Base-by-base conservation (phyloP, 179 eudicot genomes). In the Amaranthus tricolor region DNA sequence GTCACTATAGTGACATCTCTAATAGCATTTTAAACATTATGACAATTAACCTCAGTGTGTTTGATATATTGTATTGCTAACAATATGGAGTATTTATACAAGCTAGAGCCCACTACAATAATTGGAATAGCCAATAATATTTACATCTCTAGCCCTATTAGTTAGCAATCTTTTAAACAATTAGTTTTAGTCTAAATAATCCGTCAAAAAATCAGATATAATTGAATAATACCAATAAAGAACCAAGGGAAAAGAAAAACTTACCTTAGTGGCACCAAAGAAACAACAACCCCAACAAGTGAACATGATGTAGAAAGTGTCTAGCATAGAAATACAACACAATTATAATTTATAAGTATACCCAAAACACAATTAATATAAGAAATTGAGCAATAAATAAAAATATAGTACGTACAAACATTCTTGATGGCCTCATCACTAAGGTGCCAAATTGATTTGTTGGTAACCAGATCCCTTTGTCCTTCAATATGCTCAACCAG, bases 271-370 rank as follows among this genome's bases (percentile, higher is more conserved):
- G 40, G 98, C 75, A 65, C 98, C 92, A 71, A 91, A 93, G 88
- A 93, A 88, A 72, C 96, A 93, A 76, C 96, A 91, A 60, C 98
- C 96, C 96, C 96, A 93, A 62, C 80, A 76, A 54, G 94, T 91
- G 84, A 91, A 93, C 94, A 93, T 89, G 73, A 89, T 82, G 78
- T 93, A 93, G 68, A 91, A 82, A 9, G 88, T 77, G 76, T 92
- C 96, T 92, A 66, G 48, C 74, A 76, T 63, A 14, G 13, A 43
- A 77, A 7, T 19, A 55, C 16, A 43, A 7, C 15, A 57, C 55
- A 21, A 16, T 43, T 16, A 63, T 17, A 24, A 1, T 50, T 19
- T 47, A 49, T 40, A 52, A 24, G 6, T 59, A n/a, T n/a, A 16
- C 20, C 44, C 61, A 10, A 56, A 16, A 19, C 9, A 6, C 6